Evolutionary conservation across 1,139 yeast genomes (phyloP), one percentile per base, ranked within the genome.

Genomic region (Suhomyces terraborum): DNA sequence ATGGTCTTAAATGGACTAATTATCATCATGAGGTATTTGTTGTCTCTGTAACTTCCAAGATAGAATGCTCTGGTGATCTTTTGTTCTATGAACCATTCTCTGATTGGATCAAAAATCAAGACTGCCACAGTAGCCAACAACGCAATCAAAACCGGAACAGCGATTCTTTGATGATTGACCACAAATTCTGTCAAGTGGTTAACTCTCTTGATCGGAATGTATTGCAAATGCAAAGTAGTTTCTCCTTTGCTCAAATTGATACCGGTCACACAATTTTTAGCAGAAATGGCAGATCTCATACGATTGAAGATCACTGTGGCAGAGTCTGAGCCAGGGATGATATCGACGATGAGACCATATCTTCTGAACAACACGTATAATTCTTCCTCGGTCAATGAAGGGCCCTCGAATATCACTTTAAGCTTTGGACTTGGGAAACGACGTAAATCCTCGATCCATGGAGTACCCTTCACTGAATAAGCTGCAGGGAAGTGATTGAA

Each of bases 391-490:
- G 88, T 78, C 48, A 91, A 62, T 0, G 83, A 74, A 2, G 67
- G 66, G 1, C 97, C 97, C 48, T 85, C 89, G 56, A 84, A 89
- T 27, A 75, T 73, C 3, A 91, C 82, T 42, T 77, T 75, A 25
- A 93, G 63, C 17, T 73, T 71, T 9, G 73, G 65, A 45, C 84
- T 81, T 8, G 95, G 95, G 49, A 75, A 77, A 49, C 97, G 68
- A 51, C 86, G 77, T 57, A 93, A 70, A 59, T 93, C 98, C 62
- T 93, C 98, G 48, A 93, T 86, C 97, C 98, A 93, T 0, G 98
- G 98, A 0, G 80, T 74, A 44, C 98, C 98, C 51, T 84, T 84
- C 1, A 94, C 98, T 0, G 87, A 81, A 54, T 73, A 84, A 41
- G 68, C 85, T 55, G 47, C 65, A 60, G 63, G 81, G 73, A 56